Base-by-base conservation (phyloP, 306 rosid genomes). In the Mimosa bimucronata region DNA sequence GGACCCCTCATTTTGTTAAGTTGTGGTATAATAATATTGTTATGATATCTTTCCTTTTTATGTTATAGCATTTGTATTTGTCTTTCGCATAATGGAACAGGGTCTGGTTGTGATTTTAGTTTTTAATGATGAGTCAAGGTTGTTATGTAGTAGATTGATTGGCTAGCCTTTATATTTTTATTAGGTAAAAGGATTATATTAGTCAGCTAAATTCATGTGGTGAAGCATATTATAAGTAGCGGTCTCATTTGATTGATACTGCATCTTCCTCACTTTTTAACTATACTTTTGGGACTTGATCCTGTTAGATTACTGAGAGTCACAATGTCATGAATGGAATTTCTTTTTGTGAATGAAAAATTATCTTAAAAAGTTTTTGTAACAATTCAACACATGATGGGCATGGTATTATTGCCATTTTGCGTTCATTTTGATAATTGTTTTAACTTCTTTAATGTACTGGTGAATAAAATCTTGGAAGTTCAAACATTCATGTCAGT, bases 111-210 rank as follows among this genome's bases (percentile, higher is more conserved):
- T 30, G 50, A 68, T 31, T 77, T 38, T 46, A 45, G 74, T 50
- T 68, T 45, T 66, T 7, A 46, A 38, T 66, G 41, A 16, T 58
- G 46, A 46, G 11, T 62, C 12, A 55, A 34, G 31, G 41, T 75
- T 42, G 44, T 28, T 34, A 34, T 64, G 69, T 84, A 52, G 60
- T 11, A 68, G 77, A 69, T 41, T 75, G 57, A 18, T 60, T 76
- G 19, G 38, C 38, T 40, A 44, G 61, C 40, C 28, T 10, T 61
- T 12, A 40, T 28, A 67, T 67, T 19, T 19, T 19, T 10, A 2
- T 34, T 31, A 9, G 8, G 40, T 18, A 34, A 66, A 66, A 26
- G 71, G 64, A n/a, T 45, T 31, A 58, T 25, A 23, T 44, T 76
- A 45, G 40, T 61, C 7, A 30, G 52, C 50, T 41, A 19, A 21